phyloP scores from a whole-genome alignment of 441 rosid genomes.

The Brassica hybrid region DNA sequence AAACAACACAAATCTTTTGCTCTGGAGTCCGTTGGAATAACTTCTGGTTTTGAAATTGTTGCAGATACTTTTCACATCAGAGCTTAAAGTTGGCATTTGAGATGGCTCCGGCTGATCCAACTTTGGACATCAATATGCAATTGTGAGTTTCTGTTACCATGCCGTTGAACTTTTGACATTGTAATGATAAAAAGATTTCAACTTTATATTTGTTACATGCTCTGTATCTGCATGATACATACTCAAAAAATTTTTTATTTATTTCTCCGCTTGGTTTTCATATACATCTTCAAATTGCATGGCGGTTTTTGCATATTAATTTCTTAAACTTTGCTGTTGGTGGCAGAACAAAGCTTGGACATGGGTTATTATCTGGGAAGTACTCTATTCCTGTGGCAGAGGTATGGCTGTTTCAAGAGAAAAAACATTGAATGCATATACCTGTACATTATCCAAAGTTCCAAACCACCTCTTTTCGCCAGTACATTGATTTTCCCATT shows the following conservation, averaged over 20 bases:
- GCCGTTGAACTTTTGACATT: constrained; percentile 13
- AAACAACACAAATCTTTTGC: not conserved
- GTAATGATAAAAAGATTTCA: not conserved
- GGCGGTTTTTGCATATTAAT: constrained; percentile 23
- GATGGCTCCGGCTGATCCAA: constrained; percentile 96
- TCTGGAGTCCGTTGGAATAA: constrained; percentile 16
- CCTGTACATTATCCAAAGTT: constrained; percentile 11
- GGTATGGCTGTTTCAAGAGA: constrained; percentile 50
- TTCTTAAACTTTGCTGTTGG: constrained; percentile 32
- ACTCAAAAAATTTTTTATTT: not conserved
- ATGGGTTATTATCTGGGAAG: constrained; percentile 94
- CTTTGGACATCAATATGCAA: constrained; percentile 94
- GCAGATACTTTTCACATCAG: constrained; percentile 73
- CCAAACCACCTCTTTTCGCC: constrained; percentile 27
- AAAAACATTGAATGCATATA: not conserved
- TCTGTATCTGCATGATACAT: constrained; percentile 27
- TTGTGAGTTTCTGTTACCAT: constrained; percentile 65
- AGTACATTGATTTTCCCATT: constrained; percentile 17
- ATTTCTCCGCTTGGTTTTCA: constrained; percentile 10
- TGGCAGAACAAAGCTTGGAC: constrained; percentile 91
- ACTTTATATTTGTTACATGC: constrained; percentile 11
- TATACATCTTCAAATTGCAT: constrained; percentile 2
- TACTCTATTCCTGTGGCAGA: constrained; percentile 74
- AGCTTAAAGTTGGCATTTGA: constrained; percentile 78
- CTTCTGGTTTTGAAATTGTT: constrained; percentile 33